phyloP scores from a whole-genome alignment of 495 filamentous ascomycete genomes.

The Podospora pseudopauciseta region DNA sequence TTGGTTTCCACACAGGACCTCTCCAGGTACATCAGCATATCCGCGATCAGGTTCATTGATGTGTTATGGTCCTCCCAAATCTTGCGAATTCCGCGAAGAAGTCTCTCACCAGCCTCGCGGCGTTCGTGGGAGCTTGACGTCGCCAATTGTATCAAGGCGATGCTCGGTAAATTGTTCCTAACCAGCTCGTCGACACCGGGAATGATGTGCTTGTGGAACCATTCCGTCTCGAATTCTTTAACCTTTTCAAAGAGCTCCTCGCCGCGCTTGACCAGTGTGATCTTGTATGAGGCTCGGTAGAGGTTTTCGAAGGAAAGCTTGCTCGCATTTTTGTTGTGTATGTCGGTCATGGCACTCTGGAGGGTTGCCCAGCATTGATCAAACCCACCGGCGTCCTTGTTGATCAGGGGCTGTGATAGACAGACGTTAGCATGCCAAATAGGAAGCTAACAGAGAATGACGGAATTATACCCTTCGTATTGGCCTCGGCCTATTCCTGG shows the following conservation, averaged over 20 bases:
- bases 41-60: slow-evolving; percentile 95
- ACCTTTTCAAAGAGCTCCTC: slow-evolving; percentile 76
- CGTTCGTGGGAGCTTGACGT: slow-evolving; percentile 68
- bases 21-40: slow-evolving; percentile 99
- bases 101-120: slow-evolving; percentile 74
- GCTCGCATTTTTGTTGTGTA: slow-evolving; percentile 90
- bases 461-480: slow-evolving; percentile 21
- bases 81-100: slow-evolving; percentile 68
- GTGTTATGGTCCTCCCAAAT: slow-evolving; percentile 86
- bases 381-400: slow-evolving; percentile 54
- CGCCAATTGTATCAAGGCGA: slow-evolving; percentile 42
- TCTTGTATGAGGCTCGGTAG: slow-evolving; percentile 92
- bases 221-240: slow-evolving; percentile 71
- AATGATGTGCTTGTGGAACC: slow-evolving; percentile 68
- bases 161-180: slow-evolving; percentile 53
- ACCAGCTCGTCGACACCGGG: slow-evolving; percentile 59
- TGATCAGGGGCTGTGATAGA: slow-evolving; percentile 26
- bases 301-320: slow-evolving; percentile 89
- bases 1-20: slow-evolving; percentile 72
- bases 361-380: slow-evolving; percentile 77
- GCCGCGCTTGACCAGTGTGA: slow-evolving; percentile 88
- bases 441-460: background rate
- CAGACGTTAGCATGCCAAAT: background rate
- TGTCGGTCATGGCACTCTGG: slow-evolving; percentile 69
- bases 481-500: slow-evolving; percentile 23